phyloP scores from a whole-genome alignment of 1,284 basidiomycete genomes.

The Albatrellus sp. region DNA sequence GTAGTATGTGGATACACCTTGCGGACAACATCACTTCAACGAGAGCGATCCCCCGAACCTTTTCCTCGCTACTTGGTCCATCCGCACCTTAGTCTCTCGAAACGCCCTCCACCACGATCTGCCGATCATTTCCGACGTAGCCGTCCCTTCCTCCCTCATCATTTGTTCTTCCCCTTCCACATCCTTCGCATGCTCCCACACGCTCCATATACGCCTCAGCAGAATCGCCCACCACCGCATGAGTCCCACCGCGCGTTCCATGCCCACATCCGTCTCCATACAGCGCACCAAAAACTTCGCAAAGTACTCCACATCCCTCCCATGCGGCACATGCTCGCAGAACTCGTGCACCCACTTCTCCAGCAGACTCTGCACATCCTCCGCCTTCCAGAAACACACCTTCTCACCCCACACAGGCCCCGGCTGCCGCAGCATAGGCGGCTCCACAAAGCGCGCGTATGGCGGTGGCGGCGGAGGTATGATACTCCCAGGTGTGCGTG shows the following conservation, averaged over 20 bases:
- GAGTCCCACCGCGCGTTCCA: constrained; percentile 56
- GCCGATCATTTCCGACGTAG: constrained; percentile 31
- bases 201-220: constrained; percentile 42
- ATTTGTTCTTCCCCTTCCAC: constrained; percentile 17
- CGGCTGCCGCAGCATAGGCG: constrained; percentile 40
- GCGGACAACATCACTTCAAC: constrained; percentile 17
- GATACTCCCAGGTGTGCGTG: constrained; percentile 18
- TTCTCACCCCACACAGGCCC: constrained; percentile 41
- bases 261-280: constrained; percentile 50
- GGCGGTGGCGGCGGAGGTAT: constrained; percentile 36
- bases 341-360: constrained; percentile 63
- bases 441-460: constrained; percentile 31
- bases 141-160: constrained; percentile 14
- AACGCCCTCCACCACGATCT: constrained; percentile 71
- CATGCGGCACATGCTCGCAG: constrained; percentile 43
- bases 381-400: constrained; percentile 39
- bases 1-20: too few species aligned
- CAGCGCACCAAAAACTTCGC: constrained; percentile 55
- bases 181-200: constrained; percentile 34
- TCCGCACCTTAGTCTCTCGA: constrained; percentile 43
- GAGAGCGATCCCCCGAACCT: constrained; percentile 56
- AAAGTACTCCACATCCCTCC: constrained; percentile 61
- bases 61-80: constrained; percentile 47
- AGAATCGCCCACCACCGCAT: constrained; percentile 73
- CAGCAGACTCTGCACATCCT: constrained; percentile 58